phyloP scores from a whole-genome alignment of 2,329 filamentous ascomycete genomes.

The Xylaria digitata region DNA sequence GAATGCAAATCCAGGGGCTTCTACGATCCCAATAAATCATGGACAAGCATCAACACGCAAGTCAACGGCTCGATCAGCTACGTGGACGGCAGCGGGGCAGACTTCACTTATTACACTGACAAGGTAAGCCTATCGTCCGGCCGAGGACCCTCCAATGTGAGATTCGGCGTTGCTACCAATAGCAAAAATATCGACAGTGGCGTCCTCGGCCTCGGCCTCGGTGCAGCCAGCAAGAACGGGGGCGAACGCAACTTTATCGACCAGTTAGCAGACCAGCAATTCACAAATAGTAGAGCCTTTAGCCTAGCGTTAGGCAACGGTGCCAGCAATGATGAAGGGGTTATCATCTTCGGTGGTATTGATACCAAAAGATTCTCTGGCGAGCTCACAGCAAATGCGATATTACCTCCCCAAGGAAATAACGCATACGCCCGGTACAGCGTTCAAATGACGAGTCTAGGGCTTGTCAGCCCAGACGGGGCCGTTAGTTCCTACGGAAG shows the following conservation, averaged over 20 bases:
- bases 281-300: constrained; percentile 4
- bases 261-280: not conserved
- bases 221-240: not conserved
- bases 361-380: not conserved
- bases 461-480: not conserved
- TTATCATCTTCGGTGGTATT: not conserved
- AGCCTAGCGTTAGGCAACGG: not conserved
- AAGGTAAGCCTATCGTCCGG: not conserved
- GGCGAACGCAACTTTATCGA: not conserved
- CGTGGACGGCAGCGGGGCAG: not conserved
- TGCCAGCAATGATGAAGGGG: not conserved
- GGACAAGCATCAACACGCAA: not conserved
- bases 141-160: not conserved
- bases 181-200: not conserved
- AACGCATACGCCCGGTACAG: not conserved
- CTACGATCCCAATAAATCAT: not conserved
- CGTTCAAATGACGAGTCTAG: not conserved
- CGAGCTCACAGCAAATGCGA: not conserved
- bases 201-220: not conserved
- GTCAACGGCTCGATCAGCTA: not conserved
- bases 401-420: not conserved
- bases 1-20: not conserved
- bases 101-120: constrained; percentile 4
- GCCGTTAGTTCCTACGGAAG: not conserved
- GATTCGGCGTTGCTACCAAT: not conserved